Evolutionary conservation across 768 basidiomycete species (phyloP).

Genomic region (Pleurotus djamor): DNA sequence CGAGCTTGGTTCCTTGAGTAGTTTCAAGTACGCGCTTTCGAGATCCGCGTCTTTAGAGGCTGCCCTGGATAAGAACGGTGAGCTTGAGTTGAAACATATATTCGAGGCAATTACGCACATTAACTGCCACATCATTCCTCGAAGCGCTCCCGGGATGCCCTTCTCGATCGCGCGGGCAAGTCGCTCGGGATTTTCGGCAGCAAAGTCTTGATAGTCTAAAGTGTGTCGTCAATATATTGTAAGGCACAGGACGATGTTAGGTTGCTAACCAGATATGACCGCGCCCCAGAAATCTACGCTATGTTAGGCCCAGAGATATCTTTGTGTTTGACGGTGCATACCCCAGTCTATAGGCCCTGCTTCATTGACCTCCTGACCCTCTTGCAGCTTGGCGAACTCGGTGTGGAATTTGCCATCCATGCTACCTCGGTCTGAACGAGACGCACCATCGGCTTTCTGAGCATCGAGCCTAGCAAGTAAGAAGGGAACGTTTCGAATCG

Average conservation of each 20-base stretch:
- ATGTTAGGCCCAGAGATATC: conserved; percentile 6
- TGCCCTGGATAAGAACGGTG: conserved; percentile 50
- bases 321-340: conserved; percentile 25
- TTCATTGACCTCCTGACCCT: conserved; percentile 43
- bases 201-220: conserved; percentile 86
- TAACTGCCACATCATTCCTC: conserved; percentile 97
- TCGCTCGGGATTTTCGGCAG: conserved; percentile 71
- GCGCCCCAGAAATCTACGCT: conserved; percentile 88
- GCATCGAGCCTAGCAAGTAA: conserved; percentile 52
- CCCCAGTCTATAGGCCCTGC: conserved; percentile 74
- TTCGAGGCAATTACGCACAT: conserved; percentile 51
- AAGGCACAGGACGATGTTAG: not conserved
- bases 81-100: not conserved
- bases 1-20: conserved; percentile 79
- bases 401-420: conserved; percentile 73
- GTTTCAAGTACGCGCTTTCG: conserved; percentile 76
- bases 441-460: conserved; percentile 31
- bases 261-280: conserved; percentile 75
- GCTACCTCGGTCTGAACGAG: conserved; percentile 40
- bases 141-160: conserved; percentile 84
- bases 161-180: conserved; percentile 88
- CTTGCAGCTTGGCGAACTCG: conserved; percentile 69
- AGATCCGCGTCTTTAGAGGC: conserved; percentile 90
- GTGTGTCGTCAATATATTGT: conserved; percentile 4
- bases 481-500: conserved; percentile 49